Conservation (phyloP, 2,329 filamentous ascomycete genomes). For the Penicillium sp. region DNA sequence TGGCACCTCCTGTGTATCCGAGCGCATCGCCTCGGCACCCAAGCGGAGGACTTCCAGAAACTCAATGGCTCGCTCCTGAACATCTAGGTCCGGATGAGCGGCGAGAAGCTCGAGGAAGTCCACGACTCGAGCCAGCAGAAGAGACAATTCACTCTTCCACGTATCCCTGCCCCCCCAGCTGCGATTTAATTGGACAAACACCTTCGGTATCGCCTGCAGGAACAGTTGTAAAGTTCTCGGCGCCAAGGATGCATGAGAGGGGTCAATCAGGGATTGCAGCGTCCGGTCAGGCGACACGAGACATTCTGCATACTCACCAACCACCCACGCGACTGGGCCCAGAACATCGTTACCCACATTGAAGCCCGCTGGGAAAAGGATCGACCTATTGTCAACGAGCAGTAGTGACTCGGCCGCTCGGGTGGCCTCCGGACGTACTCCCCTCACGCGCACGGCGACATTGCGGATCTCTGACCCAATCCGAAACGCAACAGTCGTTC, state of each 20-base stretch:
- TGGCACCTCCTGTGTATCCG: slow-evolving; percentile 58
- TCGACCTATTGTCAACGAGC: slow-evolving; percentile 54
- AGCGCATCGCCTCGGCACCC: slow-evolving; percentile 66
- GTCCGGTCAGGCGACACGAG: slow-evolving; percentile 66
- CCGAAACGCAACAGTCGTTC: slow-evolving; percentile 29
- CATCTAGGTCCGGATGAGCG: slow-evolving; percentile 80
- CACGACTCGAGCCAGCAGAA: slow-evolving; percentile 76
- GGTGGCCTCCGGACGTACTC: slow-evolving; percentile 73
- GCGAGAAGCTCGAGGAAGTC: slow-evolving; percentile 75
- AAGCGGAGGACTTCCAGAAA: slow-evolving; percentile 86
- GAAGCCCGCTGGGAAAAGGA: slow-evolving; percentile 51
- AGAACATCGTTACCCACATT: slow-evolving; percentile 60
- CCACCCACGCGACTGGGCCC: slow-evolving; percentile 73
- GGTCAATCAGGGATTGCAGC: slow-evolving; percentile 69
- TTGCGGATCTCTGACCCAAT: slow-evolving; percentile 86
- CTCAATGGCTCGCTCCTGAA: slow-evolving; percentile 91
- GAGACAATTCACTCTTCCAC: slow-evolving; percentile 67
- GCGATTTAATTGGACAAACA: slow-evolving; percentile 69
- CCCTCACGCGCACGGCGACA: slow-evolving; percentile 84
- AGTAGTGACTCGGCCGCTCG: slow-evolving; percentile 74
- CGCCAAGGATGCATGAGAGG: slow-evolving; percentile 53
- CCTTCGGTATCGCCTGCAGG: slow-evolving; percentile 78
- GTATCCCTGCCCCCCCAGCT: slow-evolving; percentile 64
- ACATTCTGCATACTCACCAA: slow-evolving; percentile 79
- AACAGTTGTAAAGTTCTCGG: slow-evolving; percentile 70